These are phyloP conservation scores for Chondrus crispus DNA, from an alignment of 23 red algal species.

Conservation along the genomic window DNA sequence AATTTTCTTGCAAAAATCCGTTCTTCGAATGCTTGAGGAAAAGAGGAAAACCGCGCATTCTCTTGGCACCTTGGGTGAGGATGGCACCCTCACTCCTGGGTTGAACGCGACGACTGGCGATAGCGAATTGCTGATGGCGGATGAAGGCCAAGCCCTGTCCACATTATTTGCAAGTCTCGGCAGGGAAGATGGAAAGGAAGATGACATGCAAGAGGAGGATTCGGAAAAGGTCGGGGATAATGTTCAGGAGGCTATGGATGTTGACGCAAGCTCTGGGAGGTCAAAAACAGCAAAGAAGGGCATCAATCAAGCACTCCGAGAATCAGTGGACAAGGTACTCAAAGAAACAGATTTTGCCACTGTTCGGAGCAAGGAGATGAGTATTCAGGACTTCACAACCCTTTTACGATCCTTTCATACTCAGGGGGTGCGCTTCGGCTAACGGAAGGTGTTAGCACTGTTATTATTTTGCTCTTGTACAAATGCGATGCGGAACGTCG, in stretches of 20 bases:
- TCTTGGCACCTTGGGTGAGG: not conserved
- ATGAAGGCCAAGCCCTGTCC: not conserved
- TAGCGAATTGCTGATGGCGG: not conserved
- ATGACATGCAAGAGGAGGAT: not conserved
- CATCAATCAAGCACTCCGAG: conserved; percentile 12
- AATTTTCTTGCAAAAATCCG: conserved; percentile 71
- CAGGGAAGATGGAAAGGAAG: not conserved
- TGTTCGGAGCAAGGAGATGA: conserved; percentile 74
- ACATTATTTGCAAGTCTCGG: not conserved
- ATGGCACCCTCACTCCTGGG: too few relatives aligned
- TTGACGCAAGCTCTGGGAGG: not conserved
- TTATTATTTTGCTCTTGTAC: too few relatives aligned
- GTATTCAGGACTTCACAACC: conserved; percentile 65
- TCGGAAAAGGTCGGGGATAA: conserved; percentile 1
- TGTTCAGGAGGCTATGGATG: conserved; percentile 32
- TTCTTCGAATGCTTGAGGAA: conserved; percentile 41
- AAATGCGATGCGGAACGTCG: too few relatives aligned
- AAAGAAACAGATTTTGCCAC: conserved; percentile 68
- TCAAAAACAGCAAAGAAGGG: conserved; percentile 4
- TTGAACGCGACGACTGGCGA: not conserved
- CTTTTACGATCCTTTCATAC: conserved; percentile 63
- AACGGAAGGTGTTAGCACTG: too few relatives aligned
- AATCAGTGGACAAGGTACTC: conserved; percentile 26
- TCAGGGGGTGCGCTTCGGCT: conserved; percentile 54
- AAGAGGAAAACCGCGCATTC: conserved; percentile 34